phyloP scores from a whole-genome alignment of 345 rosid genomes.

The Sonneratia caseolaris region DNA sequence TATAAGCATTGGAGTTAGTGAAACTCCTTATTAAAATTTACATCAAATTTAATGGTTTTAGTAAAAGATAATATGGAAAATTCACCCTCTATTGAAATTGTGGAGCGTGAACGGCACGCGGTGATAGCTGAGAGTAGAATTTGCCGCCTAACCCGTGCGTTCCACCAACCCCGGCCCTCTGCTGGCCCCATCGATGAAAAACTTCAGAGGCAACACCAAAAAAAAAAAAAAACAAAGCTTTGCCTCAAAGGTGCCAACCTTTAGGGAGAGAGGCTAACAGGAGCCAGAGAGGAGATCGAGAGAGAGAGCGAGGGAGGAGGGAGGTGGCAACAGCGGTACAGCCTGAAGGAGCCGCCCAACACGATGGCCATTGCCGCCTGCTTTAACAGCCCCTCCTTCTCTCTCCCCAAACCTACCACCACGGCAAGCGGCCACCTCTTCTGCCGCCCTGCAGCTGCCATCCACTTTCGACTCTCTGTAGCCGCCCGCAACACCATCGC shows the following conservation, averaged over 20 bases:
- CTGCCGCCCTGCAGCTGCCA: not conserved
- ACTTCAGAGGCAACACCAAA: too few species aligned
- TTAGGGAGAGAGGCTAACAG: not conserved
- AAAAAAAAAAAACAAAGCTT: not conserved
- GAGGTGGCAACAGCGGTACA: not conserved
- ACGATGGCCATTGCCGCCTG: conserved; percentile 11
- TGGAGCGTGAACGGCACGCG: not conserved
- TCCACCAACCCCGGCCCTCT: not conserved
- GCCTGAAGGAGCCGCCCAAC: not conserved
- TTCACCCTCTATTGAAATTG: not conserved
- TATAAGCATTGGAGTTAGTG: too few species aligned
- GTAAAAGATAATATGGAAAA: too few species aligned
- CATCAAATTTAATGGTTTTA: too few species aligned
- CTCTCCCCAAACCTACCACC: conserved; percentile 5
- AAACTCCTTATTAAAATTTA: too few species aligned
- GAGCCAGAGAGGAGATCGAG: not conserved
- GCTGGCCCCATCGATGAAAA: too few species aligned
- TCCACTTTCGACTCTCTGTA: conserved; percentile 16
- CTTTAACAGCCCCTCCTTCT: conserved; percentile 10
- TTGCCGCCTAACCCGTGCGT: not conserved
- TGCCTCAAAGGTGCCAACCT: not conserved
- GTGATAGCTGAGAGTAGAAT: not conserved
- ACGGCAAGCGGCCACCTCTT: not conserved
- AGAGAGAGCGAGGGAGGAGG: not conserved
- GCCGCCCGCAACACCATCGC: conserved; percentile 12